Evolutionary conservation across 75 land plant species (phyloP).

Genomic region (Sequoiadendron giganteum): DNA sequence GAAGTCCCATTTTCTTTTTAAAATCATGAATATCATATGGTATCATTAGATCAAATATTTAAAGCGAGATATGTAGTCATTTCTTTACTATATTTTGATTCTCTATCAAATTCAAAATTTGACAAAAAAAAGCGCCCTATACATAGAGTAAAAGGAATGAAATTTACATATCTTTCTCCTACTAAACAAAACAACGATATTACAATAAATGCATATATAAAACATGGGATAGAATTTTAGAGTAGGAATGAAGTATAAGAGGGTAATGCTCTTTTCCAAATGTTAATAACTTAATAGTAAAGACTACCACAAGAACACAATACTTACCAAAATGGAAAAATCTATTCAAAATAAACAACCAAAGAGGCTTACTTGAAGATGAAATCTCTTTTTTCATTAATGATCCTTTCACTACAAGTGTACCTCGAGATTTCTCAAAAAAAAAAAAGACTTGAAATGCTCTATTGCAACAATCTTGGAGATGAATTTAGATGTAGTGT

Average conservation of each 20-base stretch:
- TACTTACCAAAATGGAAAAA: not conserved
- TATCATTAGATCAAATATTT: no score
- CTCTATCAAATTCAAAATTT: no score
- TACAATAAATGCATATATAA: no score
- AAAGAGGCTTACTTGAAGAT: conserved; percentile 32
- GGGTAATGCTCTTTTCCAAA: not conserved
- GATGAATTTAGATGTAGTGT: no score
- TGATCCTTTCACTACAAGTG: conserved; percentile 67
- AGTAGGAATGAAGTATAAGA: not conserved
- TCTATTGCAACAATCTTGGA: no score
- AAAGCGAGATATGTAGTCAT: no score
- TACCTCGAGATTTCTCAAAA: conserved; percentile 80
- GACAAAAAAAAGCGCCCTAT: not conserved
- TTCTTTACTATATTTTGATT: no score
- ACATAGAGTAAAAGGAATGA: not conserved
- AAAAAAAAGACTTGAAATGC: conserved; percentile 5
- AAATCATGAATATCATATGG: no score
- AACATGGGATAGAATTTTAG: not conserved
- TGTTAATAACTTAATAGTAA: not conserved
- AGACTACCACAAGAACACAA: not conserved
- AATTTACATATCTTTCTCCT: not conserved
- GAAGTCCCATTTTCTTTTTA: no score
- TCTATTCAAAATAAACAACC: not conserved
- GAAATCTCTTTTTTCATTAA: conserved; percentile 23
- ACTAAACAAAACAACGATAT: not conserved